A percentile compares a stretch with the other conserved stretches of the same genome.
Evolutionary conservation across 768 basidiomycete genomes (phyloP).

Genomic region (Chalciporus pseudorubinellus): DNA sequence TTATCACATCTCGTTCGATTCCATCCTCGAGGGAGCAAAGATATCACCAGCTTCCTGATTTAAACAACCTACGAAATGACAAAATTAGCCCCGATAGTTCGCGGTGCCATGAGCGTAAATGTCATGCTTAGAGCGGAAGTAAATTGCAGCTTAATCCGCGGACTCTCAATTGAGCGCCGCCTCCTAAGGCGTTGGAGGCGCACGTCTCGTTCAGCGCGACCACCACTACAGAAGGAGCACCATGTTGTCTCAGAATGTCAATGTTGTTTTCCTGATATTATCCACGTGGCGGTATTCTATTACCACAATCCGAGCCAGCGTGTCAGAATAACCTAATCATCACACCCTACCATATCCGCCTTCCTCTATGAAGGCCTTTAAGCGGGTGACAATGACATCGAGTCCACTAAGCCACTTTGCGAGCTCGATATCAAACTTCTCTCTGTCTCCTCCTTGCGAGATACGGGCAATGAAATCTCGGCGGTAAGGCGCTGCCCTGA

Average conservation of each 20-base stretch:
- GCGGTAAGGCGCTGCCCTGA: constrained; percentile 62
- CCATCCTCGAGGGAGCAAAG: constrained; percentile 1
- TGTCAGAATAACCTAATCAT: constrained; percentile 5
- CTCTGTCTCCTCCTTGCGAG: constrained; percentile 58
- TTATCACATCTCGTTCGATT: constrained; percentile 9
- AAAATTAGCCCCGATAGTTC: constrained; percentile 1
- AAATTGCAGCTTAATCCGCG: constrained; percentile 16
- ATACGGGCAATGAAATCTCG: constrained; percentile 61
- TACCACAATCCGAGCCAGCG: constrained; percentile 18
- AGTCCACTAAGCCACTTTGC: constrained; percentile 61
- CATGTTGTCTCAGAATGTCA: constrained; percentile 1
- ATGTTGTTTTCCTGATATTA: neutral
- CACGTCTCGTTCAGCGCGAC: neutral
- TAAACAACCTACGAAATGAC: neutral
- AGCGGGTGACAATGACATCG: constrained; percentile 49
- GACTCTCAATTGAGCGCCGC: constrained; percentile 12
- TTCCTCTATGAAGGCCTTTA: constrained; percentile 54
- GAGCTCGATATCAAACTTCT: constrained; percentile 58
- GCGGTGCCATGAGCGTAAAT: neutral
- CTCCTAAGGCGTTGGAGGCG: constrained; percentile 8
- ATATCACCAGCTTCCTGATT: neutral
- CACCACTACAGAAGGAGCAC: constrained; percentile 1
- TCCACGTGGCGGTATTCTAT: constrained; percentile 19
- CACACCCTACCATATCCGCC: constrained; percentile 58
- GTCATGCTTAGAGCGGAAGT: constrained; percentile 2